Base-by-base conservation (phyloP, 192 early-diverging fungal species). In the Ambispora gerdemannii region DNA sequence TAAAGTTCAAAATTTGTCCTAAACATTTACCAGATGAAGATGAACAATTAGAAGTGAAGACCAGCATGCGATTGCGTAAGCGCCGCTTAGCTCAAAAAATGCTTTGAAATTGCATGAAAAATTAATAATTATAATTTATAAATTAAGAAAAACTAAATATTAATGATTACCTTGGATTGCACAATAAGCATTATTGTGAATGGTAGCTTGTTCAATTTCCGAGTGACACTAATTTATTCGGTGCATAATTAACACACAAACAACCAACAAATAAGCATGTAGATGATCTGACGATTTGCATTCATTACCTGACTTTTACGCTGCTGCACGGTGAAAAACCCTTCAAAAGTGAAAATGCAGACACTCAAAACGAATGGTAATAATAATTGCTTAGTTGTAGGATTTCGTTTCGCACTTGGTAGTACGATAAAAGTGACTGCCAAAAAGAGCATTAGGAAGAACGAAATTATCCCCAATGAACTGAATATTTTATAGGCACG, bases 341-440 rank as follows among this genome's bases (percentile, higher is more conserved):
- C 51, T 25, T 31, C 3, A 55, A 15, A 30, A 30, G 35, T 33
- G 28, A 69, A 69, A 52, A 10, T 30, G 25, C n/a, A 22, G 4
- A 69, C 52, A 35, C 67, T 69, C 27, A 69, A 15, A 11, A 34
- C 52, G 11, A 69, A 55, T 30, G 67, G 67, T 7, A 69, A 56
- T n/a, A 69, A 38, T 19, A 69, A 19, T 38, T 55, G n/a, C 35
- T 24, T 69, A 27, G 25, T 3, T 19, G 32, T 38, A 38, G 15
- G 67, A 56, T 69, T 69, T 25, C 32, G 4, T 56, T 22, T 53
- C 56, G 35, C 32, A 69, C 67, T 69, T 28, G 67, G 67, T 8
- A 69, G 22, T 19, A 56, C 2, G 1, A 38, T 13, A 53, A 69
- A 69, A 36, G 24, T 22, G 0, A 55, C 8, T 22, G 13, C 0